Percentiles rank a stretch among this genome's conserved stretches.
Conservation (phyloP, 2,329 filamentous ascomycete species). For the Aaosphaeria pasadenensis region DNA sequence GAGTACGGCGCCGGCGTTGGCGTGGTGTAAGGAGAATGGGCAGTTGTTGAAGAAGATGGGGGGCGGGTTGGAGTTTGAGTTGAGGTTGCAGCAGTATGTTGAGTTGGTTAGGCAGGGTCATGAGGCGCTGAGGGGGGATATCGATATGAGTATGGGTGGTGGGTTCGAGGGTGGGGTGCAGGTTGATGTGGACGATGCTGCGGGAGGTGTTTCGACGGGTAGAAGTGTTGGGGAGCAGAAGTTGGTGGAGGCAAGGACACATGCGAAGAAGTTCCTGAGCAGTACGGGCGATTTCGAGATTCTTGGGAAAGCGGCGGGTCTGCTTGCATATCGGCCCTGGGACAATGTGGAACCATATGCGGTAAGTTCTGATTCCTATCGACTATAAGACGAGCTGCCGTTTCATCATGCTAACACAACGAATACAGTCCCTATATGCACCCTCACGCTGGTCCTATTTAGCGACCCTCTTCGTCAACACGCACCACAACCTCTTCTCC, state of each 20-base stretch:
- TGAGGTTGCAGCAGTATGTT: conserved; percentile 92
- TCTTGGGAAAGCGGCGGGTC: conserved; percentile 69
- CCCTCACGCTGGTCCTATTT: conserved; percentile 70
- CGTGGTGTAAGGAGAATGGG: conserved; percentile 93
- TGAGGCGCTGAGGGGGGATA: conserved; percentile 15
- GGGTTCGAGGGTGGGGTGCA: conserved; percentile 60
- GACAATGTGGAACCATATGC: conserved; percentile 60
- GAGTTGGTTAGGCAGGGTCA: conserved; percentile 71
- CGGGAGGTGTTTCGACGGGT: not conserved
- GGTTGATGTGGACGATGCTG: conserved; percentile 23
- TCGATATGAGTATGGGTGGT: conserved; percentile 20
- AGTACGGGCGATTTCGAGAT: conserved; percentile 68
- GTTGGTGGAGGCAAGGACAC: conserved; percentile 71
- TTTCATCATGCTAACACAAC: conserved; percentile 10
- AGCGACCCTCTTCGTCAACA: conserved; percentile 75
- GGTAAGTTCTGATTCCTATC: conserved; percentile 35
- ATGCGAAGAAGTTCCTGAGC: conserved; percentile 79
- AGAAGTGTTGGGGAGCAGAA: conserved; percentile 38
- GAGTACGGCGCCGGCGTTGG: conserved; percentile 73
- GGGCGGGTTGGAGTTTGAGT: conserved; percentile 86
- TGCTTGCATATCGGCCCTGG: conserved; percentile 71
- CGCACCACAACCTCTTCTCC: conserved; percentile 81
- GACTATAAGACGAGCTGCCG: not conserved
- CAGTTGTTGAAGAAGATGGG: conserved; percentile 86
- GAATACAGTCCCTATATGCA: conserved; percentile 67